Percentiles rank a stretch among this genome's conserved stretches.
Conservation (phyloP, 202 grass and related monocot species). For the Zizania palustris region DNA sequence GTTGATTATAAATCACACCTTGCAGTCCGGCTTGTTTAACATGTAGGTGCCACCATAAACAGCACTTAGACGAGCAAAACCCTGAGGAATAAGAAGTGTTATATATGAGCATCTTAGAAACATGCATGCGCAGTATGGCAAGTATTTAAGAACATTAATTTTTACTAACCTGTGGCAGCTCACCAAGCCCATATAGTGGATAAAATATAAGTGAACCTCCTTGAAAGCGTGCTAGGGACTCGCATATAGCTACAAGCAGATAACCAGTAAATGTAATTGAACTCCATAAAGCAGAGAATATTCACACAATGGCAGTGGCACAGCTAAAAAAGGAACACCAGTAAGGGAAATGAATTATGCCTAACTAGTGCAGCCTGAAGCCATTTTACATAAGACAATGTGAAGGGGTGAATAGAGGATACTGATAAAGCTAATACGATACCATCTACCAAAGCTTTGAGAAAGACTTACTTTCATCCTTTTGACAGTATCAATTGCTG, state of each 20-base stretch:
- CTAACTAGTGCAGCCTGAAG: not conserved
- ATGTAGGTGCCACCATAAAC: slow-evolving; percentile 98
- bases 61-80: slow-evolving; percentile 89
- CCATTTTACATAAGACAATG: not conserved
- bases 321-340: slow-evolving; percentile 10
- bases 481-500: slow-evolving; percentile 87
- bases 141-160: slow-evolving; percentile 27
- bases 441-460: slow-evolving; percentile 7
- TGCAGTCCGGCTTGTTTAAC: slow-evolving; percentile 92
- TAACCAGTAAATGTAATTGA: slow-evolving; percentile 20
- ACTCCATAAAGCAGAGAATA: not conserved
- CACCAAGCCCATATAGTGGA: slow-evolving; percentile 81
- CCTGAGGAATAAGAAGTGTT: slow-evolving; percentile 52
- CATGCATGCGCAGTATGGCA: not conserved
- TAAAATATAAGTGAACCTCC: slow-evolving; percentile 87
- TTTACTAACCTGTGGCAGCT: slow-evolving; percentile 75
- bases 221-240: slow-evolving; percentile 90
- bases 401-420: not conserved
- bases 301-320: not conserved
- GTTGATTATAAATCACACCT: slow-evolving; percentile 48
- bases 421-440: slow-evolving; percentile 30
- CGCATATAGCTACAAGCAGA: slow-evolving; percentile 71
- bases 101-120: slow-evolving; percentile 26
- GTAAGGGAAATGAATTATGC: slow-evolving; percentile 1
- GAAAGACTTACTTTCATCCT: slow-evolving; percentile 75